Percentiles rank a stretch among this genome's conserved stretches.
Evolutionary conservation across 2,329 filamentous ascomycete genomes (phyloP).

Genomic region (Aspergillus chevalieri): DNA sequence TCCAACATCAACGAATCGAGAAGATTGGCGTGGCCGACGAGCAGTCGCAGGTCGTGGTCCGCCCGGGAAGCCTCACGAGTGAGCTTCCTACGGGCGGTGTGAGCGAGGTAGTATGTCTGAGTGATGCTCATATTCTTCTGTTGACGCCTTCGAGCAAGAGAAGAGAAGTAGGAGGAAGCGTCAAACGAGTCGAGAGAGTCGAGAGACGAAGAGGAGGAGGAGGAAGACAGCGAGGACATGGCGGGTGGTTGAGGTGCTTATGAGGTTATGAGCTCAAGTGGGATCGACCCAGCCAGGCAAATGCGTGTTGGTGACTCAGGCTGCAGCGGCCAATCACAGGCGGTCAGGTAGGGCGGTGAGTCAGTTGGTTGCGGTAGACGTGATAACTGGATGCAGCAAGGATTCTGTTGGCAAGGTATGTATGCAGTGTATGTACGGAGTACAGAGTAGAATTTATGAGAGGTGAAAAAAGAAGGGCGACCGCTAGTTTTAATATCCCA

Average conservation of each 20-base stretch:
- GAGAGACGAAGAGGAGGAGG: conserved; percentile 13
- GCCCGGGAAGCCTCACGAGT: conserved; percentile 80
- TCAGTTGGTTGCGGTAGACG: background rate
- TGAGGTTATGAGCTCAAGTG: conserved; percentile 4
- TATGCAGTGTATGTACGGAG: background rate
- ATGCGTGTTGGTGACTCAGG: conserved; percentile 23
- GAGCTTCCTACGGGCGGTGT: conserved; percentile 94
- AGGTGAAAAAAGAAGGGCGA: background rate
- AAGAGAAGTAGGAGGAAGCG: conserved; percentile 36
- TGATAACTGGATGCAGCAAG: background rate
- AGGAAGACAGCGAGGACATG: conserved; percentile 18
- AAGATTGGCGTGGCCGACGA: conserved; percentile 97
- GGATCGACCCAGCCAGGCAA: background rate
- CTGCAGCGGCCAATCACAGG: conserved; percentile 21
- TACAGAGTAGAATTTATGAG: background rate
- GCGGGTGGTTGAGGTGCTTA: conserved; percentile 16
- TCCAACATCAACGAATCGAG: conserved; percentile 90
- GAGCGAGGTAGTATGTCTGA: conserved; percentile 96
- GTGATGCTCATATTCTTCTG: conserved; percentile 95
- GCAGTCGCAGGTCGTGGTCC: conserved; percentile 89
- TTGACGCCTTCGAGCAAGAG: conserved; percentile 34
- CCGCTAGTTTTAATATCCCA: background rate
- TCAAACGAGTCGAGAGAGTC: conserved; percentile 21
- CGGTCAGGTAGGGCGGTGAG: conserved; percentile 22
- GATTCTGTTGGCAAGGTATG: background rate